Evolutionary conservation across 1,139 yeast genomes (phyloP).

Genomic region (Debaryomyces udenii): DNA sequence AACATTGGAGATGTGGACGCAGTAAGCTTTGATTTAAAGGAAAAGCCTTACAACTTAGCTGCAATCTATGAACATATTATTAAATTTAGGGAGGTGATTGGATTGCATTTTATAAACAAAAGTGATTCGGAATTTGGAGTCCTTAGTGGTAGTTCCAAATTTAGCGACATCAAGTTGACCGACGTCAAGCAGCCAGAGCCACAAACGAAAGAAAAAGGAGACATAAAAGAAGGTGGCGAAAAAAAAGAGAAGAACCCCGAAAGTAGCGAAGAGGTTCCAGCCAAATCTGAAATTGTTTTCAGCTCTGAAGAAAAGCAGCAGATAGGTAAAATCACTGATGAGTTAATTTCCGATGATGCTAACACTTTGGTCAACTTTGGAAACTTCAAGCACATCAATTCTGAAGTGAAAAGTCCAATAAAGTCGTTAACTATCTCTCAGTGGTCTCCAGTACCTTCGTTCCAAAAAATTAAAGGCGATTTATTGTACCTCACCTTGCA

Average conservation of each 20-base stretch:
- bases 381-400: constrained; percentile 25
- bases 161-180: constrained; percentile 34
- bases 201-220: constrained; percentile 14
- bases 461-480: constrained; percentile 70
- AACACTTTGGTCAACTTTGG: constrained; percentile 15
- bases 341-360: constrained; percentile 13
- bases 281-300: constrained; percentile 19
- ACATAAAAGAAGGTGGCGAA: constrained; percentile 10
- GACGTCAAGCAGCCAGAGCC: constrained; percentile 20
- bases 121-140: constrained; percentile 28
- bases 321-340: constrained; percentile 20
- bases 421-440: constrained; percentile 67
- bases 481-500: constrained; percentile 72
- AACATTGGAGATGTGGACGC: constrained; percentile 21
- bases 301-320: constrained; percentile 25
- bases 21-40: constrained; percentile 29
- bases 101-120: constrained; percentile 46
- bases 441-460: constrained; percentile 87
- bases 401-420: constrained; percentile 43
- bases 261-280: constrained; percentile 13
- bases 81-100: constrained; percentile 48
- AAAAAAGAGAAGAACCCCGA: background rate
- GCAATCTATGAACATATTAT: constrained; percentile 42
- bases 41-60: constrained; percentile 44
- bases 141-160: constrained; percentile 31